Conservation (phyloP, 192 early-diverging fungal species). For the Kappamyces sp. region DNA sequence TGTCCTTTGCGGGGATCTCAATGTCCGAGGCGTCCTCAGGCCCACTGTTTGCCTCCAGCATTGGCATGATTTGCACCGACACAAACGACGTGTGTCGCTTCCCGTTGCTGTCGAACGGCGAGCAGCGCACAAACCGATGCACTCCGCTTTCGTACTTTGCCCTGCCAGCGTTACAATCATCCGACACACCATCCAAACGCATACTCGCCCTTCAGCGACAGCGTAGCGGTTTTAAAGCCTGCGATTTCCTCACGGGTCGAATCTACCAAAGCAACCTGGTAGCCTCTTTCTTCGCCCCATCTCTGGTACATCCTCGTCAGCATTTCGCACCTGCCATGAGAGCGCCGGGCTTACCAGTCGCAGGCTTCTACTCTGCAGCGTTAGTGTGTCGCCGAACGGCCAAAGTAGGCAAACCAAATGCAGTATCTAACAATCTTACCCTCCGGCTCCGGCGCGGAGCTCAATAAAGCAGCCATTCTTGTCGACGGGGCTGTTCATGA, state of each 20-base stretch:
- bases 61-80: slow-evolving; percentile 34
- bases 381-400: too few relatives aligned
- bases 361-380: slow-evolving; percentile 28
- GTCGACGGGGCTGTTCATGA: slow-evolving; percentile 46
- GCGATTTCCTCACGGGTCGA: slow-evolving; percentile 37
- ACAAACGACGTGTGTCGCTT: slow-evolving; percentile 61
- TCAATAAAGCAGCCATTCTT: slow-evolving; percentile 48
- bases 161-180: not conserved
- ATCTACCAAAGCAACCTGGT: slow-evolving; percentile 29
- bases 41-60: slow-evolving; percentile 16
- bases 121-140: slow-evolving; percentile 48
- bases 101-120: slow-evolving; percentile 38
- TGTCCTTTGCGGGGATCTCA: slow-evolving; percentile 37
- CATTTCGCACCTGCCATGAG: slow-evolving; percentile 9
- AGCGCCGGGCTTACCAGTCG: slow-evolving; percentile 27
- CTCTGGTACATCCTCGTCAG: slow-evolving; percentile 22
- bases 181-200: slow-evolving; percentile 35
- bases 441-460: slow-evolving; percentile 44
- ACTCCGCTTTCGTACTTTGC: slow-evolving; percentile 47
- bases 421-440: not conserved
- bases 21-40: slow-evolving; percentile 14
- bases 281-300: slow-evolving; percentile 13
- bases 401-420: too few relatives aligned
- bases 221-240: slow-evolving; percentile 34
- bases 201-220: slow-evolving; percentile 41